These are phyloP conservation scores for Phytophthora meadii DNA, from an alignment of 352 stramenopile genomes.

Conservation along the genomic window DNA sequence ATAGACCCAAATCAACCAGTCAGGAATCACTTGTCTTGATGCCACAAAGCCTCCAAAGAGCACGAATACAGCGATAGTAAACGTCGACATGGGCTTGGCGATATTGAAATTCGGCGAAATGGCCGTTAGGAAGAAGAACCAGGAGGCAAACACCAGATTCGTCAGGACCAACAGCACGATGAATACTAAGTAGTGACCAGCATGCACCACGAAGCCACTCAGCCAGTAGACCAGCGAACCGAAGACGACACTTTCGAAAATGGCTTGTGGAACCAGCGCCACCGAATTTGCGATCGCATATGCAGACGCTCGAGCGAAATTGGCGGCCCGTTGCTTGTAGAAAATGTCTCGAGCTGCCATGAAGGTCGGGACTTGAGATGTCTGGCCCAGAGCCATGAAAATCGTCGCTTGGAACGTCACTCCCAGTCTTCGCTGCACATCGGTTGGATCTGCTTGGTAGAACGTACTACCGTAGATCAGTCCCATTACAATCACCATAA, in stretches of 20 bases:
- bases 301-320: constrained; percentile 70
- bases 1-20: constrained; percentile 58
- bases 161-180: constrained; percentile 39
- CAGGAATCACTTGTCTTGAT: constrained; percentile 10
- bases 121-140: constrained; percentile 48
- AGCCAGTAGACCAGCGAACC: constrained; percentile 82
- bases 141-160: constrained; percentile 41
- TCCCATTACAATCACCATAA: constrained; percentile 45
- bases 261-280: constrained; percentile 55
- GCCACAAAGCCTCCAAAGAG: constrained; percentile 56
- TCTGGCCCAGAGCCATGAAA: constrained; percentile 72
- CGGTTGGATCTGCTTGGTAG: constrained; percentile 40
- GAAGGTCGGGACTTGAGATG: constrained; percentile 72
- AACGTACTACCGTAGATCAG: constrained; percentile 47
- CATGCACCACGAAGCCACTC: constrained; percentile 38
- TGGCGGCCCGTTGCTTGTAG: constrained; percentile 78
- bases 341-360: constrained; percentile 67
- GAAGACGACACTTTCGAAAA: constrained; percentile 71
- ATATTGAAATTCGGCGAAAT: constrained; percentile 31
- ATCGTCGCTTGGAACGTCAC: constrained; percentile 77
- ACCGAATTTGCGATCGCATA: constrained; percentile 64
- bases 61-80: constrained; percentile 37
- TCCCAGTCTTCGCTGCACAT: constrained; percentile 53
- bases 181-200: constrained; percentile 37
- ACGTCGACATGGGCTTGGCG: constrained; percentile 30